A percentile compares a stretch with the other conserved stretches of the same genome.
Evolutionary conservation across 768 basidiomycete genomes (phyloP).

Genomic region (Tubosaeta sp.): DNA sequence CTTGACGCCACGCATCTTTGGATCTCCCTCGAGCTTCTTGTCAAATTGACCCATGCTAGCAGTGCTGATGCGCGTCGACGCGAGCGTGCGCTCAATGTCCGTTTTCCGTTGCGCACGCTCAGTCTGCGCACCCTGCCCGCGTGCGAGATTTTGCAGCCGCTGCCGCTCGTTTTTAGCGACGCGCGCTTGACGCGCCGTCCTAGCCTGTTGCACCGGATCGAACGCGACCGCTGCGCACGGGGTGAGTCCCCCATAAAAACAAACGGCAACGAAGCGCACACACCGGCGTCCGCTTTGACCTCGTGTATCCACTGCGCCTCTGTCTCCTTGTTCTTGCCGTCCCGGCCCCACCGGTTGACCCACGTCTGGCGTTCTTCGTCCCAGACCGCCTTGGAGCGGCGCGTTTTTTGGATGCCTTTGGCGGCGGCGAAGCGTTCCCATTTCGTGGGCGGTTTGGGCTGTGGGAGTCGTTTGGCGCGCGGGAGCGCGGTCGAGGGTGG

Average conservation of each 20-base stretch:
- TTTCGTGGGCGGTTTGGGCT: slow-evolving; percentile 88
- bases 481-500: slow-evolving; percentile 74
- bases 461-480: slow-evolving; percentile 88
- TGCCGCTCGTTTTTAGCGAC: slow-evolving; percentile 84
- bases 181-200: slow-evolving; percentile 74
- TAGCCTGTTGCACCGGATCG: slow-evolving; percentile 74
- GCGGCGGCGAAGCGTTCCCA: slow-evolving; percentile 95
- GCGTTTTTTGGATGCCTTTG: slow-evolving; percentile 86
- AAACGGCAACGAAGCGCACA: slow-evolving; percentile 22
- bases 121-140: slow-evolving; percentile 36
- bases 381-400: slow-evolving; percentile 79
- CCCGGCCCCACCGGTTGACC: slow-evolving; percentile 86
- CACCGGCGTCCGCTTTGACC: slow-evolving; percentile 83
- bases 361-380: slow-evolving; percentile 94
- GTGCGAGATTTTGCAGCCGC: slow-evolving; percentile 64
- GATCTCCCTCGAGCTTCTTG: slow-evolving; percentile 85
- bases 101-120: slow-evolving; percentile 53
- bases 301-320: slow-evolving; percentile 92
- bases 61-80: slow-evolving; percentile 76
- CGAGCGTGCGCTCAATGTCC: slow-evolving; percentile 73
- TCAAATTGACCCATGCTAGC: slow-evolving; percentile 97
- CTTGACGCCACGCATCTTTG: slow-evolving; percentile 82
- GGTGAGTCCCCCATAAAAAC: background rate
- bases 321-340: slow-evolving; percentile 81
- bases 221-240: slow-evolving; percentile 46